Evolutionary conservation across 192 early-diverging fungal genomes (phyloP), one percentile per base, ranked within the genome.

Genomic region (Dissophora globulifera): DNA sequence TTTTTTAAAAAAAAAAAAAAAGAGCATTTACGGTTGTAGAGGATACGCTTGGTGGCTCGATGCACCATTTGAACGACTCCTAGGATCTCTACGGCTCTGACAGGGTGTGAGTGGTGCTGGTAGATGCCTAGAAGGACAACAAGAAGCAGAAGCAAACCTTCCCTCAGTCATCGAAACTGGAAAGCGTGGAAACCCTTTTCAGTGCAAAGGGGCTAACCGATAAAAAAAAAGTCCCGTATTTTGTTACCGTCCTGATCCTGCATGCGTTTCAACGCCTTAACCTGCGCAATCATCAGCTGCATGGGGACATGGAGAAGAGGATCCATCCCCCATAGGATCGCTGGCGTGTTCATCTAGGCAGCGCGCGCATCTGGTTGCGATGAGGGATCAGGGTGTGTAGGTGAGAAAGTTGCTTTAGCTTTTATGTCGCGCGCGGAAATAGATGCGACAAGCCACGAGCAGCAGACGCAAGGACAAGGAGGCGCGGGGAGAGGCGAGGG

Each of bases 261-360:
- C 26, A 67, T 50, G 29, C 11, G 41, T 20, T 4, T 20, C 43
- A 76, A 25, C 19, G 50, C 45, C 3, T 67, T 61, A 43, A 76
- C 57, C 35, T 76, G 72, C 19, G 60, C 60, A 30, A 76, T 66
- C 72, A 76, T 67, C 27, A 76, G 52, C 38, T 76, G 62, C 47
- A 76, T 15, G 23, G 54, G 58, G 0, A 62, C 58, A 67, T 76
- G 72, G 42, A 66, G 48, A 13, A 76, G 53, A 43, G 72, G 72
- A 47, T 76, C 72, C 63, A 76, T 33, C 35, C 72, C 72, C 72
- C 72, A 76, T n/a, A 66, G 52, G 40, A 61, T 56, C 40, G 31
- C 32, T 40, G 72, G 72, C 13, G 22, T 50, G 19, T 38, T 43
- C 72, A 76, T 76, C 25, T 20, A 25, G 4, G 41, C 40, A 32